Base-by-base conservation (phyloP, 2,329 filamentous ascomycete genomes). In the Penicillium rolfsii region DNA sequence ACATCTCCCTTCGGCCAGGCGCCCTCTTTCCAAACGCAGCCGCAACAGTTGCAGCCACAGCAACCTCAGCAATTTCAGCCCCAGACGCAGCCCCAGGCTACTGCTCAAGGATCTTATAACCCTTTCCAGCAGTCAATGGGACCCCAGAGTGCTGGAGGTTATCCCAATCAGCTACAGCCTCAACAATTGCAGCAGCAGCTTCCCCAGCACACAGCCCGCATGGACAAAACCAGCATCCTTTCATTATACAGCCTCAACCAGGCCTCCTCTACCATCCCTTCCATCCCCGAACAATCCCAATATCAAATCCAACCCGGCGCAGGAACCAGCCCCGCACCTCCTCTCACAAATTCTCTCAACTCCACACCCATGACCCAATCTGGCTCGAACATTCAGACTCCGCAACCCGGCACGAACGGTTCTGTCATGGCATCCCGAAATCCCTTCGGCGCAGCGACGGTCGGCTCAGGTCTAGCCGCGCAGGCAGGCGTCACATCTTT, bases 201-300 rank as follows among this genome's bases (percentile, higher is more conserved):
- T 30, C 66, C 76, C 4, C 80, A 81, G 64, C 72, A 73, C 46
- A 80, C 78, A 4, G 75, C 77, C 22, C 74, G 77, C 38, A 71
- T 81, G 61, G 78, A 82, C 60, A 83, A 67, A 43, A 59, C 36
- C 41, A 64, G 57, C 55, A 64, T 65, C 38, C 61, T 67, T 19
- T 63, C 60, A 41, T 49, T 64, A 14, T 65, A 67, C 64, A 81
- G 78, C 57, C 74, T 81, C 56, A 76, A 79, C 14, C 72, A 76
- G 19, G 66, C 76, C 8, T 70, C 74, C 7, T 41, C 61, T 19
- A 52, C 55, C 43, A 56, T 67, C 58, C 69, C 76, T 43, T 67
- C 74, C 1, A 76, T 76, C 19, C 69, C 72, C 30, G 70, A 78
- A 62, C 75, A 69, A 48, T 60, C 64, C 46, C 70, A 69, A 45